Conservation (phyloP, 139 green algal species). For the Picochlorum sp. region DNA sequence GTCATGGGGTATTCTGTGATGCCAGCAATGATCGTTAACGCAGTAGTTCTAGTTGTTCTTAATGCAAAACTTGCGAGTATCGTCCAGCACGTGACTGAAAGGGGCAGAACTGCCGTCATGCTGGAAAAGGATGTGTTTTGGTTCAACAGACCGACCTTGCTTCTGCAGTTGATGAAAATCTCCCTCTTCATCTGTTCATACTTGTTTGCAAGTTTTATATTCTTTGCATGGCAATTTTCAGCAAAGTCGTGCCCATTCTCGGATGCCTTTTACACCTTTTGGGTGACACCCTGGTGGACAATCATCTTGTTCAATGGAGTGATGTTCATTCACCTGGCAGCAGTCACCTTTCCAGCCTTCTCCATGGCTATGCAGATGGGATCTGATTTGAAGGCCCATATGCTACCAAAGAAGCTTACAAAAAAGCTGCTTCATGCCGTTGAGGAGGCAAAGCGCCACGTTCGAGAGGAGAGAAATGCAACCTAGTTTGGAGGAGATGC, state of each 20-base stretch:
- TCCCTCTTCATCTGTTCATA: constrained; percentile 36
- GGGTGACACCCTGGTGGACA: constrained; percentile 23
- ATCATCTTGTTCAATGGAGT: constrained; percentile 21
- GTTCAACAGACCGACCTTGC: constrained; percentile 21
- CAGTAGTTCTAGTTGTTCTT: constrained; percentile 5
- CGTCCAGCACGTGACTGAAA: constrained; percentile 26
- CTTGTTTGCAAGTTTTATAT: constrained; percentile 20
- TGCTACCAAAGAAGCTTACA: constrained; percentile 3
- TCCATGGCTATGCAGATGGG: constrained; percentile 41
- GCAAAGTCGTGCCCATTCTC: constrained; percentile 34
- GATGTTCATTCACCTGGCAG: constrained; percentile 24
- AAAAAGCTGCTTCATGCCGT: constrained; percentile 6
- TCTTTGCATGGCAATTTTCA: constrained; percentile 29
- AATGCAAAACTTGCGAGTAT: constrained; percentile 16
- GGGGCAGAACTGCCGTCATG: constrained; percentile 10
- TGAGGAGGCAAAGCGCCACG: not conserved
- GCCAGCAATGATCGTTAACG: constrained; percentile 8
- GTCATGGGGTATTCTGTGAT: constrained; percentile 17
- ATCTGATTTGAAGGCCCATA: constrained; percentile 18
- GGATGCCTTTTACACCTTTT: constrained; percentile 12
- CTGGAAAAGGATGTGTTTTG: constrained; percentile 29
- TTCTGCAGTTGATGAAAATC: constrained; percentile 31
- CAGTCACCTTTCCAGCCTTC: constrained; percentile 37
- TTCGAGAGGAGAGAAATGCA: not conserved
- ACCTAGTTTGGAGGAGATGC: too few species aligned